Base-by-base conservation (phyloP, 23 red algal species). In the Gracilaria domingensis region DNA sequence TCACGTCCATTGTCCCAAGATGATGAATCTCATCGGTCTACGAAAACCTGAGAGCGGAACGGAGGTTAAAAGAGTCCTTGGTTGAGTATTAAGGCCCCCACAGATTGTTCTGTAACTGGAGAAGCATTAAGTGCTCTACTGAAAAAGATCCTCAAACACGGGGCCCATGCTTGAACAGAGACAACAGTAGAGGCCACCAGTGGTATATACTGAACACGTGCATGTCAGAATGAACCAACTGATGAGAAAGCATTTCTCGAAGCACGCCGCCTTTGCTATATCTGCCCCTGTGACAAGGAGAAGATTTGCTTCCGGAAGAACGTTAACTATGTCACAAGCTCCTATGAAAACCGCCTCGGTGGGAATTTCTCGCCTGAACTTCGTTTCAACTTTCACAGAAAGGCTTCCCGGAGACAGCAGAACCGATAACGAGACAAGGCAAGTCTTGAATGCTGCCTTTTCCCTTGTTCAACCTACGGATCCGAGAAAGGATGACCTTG, bases 381-480 rank as follows among this genome's bases (percentile, higher is more conserved):
- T 94, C 65, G 57, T 50, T 12, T 79, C 92, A 33, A 82, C 94
- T 8, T 96, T 96, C 56, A 90, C 88, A 40, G 71, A 78, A 37
- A 14, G 69, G 18, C 88, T 96, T 33, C 94, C 87, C 13, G 84
- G 57, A 13, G 94, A 96, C 51, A 33, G 24, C 32, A 50, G 83
- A 42, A 58, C 75, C 42, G 44, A 81, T 8, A 92, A 93, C 48
- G 81, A 86, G 12, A 81, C 80, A n/a, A 88, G 94, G 37, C 87
- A 86, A 50, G 94, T 96, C 12, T 21, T 55, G 16, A 73, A 79
- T 55, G 87, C 94, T 17, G 58, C 88, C 8, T 96, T 79, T 38
- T 96, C 94, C 51, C 35, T 47, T 30, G 94, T 96, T 49, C 16
- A n/a, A 30, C 94, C 94, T 0, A 96, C 94, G n/a, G 21, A 80